phyloP scores from a whole-genome alignment of 2,329 filamentous ascomycete genomes.

The Monosporascus sp. region DNA sequence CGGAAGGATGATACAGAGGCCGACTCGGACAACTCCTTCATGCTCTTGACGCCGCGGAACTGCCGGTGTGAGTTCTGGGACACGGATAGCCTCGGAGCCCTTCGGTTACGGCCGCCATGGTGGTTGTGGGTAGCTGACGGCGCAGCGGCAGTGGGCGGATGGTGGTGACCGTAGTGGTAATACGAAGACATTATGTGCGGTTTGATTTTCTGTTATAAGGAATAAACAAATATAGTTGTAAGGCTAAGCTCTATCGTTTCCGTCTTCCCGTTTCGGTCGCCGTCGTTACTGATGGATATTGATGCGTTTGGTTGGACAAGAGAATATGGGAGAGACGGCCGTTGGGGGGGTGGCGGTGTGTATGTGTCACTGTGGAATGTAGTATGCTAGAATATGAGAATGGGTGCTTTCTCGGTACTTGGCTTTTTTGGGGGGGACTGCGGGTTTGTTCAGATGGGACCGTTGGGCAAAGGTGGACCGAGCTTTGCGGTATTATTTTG shows the following conservation, averaged over 20 bases:
- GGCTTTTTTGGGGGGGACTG: neutral
- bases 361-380: neutral
- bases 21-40: conserved; percentile 81
- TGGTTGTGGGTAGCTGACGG: conserved; percentile 64
- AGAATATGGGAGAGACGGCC: neutral
- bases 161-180: conserved; percentile 52
- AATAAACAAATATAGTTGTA: neutral
- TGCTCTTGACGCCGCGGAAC: conserved; percentile 76
- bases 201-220: conserved; percentile 5
- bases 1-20: conserved; percentile 73
- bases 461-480: conserved; percentile 1
- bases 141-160: conserved; percentile 51
- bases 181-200: conserved; percentile 54
- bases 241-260: neutral
- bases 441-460: neutral
- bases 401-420: neutral
- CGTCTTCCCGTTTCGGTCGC: conserved; percentile 5
- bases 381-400: too few relatives aligned
- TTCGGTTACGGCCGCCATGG: conserved; percentile 78
- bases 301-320: conserved; percentile 1
- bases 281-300: conserved; percentile 6
- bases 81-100: conserved; percentile 73
- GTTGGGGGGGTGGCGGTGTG: conserved; percentile 9
- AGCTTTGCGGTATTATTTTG: conserved; percentile 17
- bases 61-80: conserved; percentile 82